Conservation (phyloP, 495 filamentous ascomycete genomes). For the Talaromyces adpressus region DNA sequence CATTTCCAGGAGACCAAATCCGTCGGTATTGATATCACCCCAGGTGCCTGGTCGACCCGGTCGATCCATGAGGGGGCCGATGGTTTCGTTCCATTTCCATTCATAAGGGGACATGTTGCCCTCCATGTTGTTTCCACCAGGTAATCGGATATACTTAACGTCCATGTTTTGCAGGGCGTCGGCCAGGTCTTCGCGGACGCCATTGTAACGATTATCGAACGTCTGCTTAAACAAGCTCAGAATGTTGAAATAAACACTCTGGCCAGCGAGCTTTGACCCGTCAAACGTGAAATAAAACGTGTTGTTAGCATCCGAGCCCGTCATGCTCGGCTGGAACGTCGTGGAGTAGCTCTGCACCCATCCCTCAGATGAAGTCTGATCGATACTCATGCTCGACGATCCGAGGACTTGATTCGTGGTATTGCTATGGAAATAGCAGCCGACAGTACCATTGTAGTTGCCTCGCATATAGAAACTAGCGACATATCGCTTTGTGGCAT, state of each 20-base stretch:
- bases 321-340: no score
- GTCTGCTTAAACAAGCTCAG: no score
- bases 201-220: background rate
- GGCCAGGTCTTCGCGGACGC: background rate
- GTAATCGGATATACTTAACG: background rate
- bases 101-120: background rate
- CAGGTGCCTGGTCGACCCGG: background rate
- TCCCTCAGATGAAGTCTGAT: constrained; percentile 9
- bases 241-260: no score
- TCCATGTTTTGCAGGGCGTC: background rate
- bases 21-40: background rate
- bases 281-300: no score
- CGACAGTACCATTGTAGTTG: no score
- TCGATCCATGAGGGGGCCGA: background rate
- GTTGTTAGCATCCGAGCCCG: no score
- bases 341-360: background rate
- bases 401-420: constrained; percentile 11
- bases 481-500: constrained; percentile 39
- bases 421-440: constrained; percentile 9
- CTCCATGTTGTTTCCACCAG: background rate
- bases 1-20: background rate
- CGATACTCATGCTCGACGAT: background rate
- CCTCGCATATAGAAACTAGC: constrained; percentile 48
- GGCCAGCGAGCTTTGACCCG: no score
- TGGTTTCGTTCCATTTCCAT: background rate